These are phyloP conservation scores for Mycogone perniciosa DNA, from an alignment of 2,329 filamentous ascomycete species.

Conservation along the genomic window DNA sequence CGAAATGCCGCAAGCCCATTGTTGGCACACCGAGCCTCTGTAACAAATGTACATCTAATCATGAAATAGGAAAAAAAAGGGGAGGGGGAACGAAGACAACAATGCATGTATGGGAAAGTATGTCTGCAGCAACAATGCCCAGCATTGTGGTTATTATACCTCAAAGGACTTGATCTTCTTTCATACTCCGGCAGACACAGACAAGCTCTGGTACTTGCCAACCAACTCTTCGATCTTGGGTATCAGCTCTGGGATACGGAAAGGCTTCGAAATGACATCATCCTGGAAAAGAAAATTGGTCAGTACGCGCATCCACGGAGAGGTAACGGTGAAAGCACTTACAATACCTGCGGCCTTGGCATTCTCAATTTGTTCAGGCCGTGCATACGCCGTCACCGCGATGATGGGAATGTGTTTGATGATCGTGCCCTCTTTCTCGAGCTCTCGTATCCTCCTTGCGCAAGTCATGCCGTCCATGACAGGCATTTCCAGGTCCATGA, in stretches of 20 bases:
- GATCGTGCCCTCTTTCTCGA: conserved; percentile 57
- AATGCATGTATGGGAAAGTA: background rate
- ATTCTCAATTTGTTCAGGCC: conserved; percentile 65
- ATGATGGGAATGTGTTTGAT: conserved; percentile 67
- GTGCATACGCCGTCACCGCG: conserved; percentile 75
- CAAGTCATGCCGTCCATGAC: conserved; percentile 77
- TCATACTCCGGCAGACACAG: conserved; percentile 17
- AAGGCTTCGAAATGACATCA: conserved; percentile 74
- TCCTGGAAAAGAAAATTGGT: conserved; percentile 38
- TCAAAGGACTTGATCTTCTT: background rate
- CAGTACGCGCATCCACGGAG: background rate
- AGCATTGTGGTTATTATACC: too few species aligned
- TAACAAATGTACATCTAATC: background rate
- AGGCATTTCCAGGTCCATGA: conserved; percentile 82
- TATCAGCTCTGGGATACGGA: conserved; percentile 64
- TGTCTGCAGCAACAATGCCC: background rate
- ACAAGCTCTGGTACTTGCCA: conserved; percentile 31
- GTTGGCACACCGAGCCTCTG: background rate
- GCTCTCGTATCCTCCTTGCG: conserved; percentile 59
- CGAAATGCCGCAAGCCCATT: background rate
- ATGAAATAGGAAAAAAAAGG: background rate
- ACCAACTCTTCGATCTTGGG: conserved; percentile 58
- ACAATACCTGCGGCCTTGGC: conserved; percentile 69
- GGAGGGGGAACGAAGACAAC: background rate
- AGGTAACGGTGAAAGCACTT: conserved; percentile 26